Evolutionary conservation across 176 grass and related monocot genomes (phyloP), one percentile per base, ranked within the genome.

Genomic region (Oryza officinalis): DNA sequence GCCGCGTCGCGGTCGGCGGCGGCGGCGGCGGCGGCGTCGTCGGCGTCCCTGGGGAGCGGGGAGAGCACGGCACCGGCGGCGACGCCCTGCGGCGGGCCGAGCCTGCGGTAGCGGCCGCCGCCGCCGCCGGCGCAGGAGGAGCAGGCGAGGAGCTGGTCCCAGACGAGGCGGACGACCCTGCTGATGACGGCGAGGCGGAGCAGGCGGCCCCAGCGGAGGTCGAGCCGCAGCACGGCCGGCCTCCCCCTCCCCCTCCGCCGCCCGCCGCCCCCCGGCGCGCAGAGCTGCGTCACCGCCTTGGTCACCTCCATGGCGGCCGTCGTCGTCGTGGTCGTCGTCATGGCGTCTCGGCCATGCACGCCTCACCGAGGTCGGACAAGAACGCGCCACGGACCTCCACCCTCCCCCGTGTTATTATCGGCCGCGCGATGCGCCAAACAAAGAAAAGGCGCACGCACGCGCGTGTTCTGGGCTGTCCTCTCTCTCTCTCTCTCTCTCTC

Each of bases 131-230:
- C 61, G 87, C 66, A 84, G 76, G 87, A 67, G 47, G 91, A 94
- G 81, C 93, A 94, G 14, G 87, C 85, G 76, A 89, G 79, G 37
- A 98, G 82, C 44, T 81, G 91, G 80, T 88, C 84, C 78, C 91
- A 89, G n/a, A 98, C 32, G 74, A 88, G 59, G 43, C 93, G 91
- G 40, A 98, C 84, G 65, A 92, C 88, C 65, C 96, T 73, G 71
- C 59, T 87, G 77, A 89, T 80, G 81, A 92, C 78, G 74, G 95
- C 84, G 13, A 97, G 65, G 31, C 90, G 81, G 43, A 97, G 76
- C 69, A 91, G 78, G 76, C 85, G 91, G 26, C 89, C 74, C 92
- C 91, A 95, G 31, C 87, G 76, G 66, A 90, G 80, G 83, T 90
- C 87, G 37, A 90, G 70, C 57, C 85, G 87, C 27, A 73, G 31